Base-by-base conservation (phyloP, 2,329 filamentous ascomycete genomes). In the Cercospora janseana region DNA sequence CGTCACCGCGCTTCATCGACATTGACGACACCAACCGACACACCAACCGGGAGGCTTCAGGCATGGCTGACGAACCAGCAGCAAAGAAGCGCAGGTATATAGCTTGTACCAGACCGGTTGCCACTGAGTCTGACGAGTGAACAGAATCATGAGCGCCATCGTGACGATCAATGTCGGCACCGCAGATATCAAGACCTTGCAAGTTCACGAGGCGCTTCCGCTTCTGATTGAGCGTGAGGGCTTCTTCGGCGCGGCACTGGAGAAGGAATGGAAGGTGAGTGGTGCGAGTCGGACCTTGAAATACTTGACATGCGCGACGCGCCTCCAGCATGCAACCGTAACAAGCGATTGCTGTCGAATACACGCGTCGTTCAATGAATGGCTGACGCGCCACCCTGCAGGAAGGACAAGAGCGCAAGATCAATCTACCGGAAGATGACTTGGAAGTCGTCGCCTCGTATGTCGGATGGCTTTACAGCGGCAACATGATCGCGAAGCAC, bases 391-490 rank as follows among this genome's bases (percentile, higher is more conserved):
- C n/a, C n/a, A n/a, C n/a, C n/a, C n/a, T n/a, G 5, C 3, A 37
- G 15, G 46, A 49, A 23, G 46, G 37, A 2, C 37, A 31, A 9
- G 37, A 21, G 16, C 46, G 46, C 20, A 43, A 32, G n/a, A 41
- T 49, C 6, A 20, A 32, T 3, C 9, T 49, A 8, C 46, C 46
- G 7, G 46, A 43, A 2, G 37, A 49, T 4, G 13, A 32, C 1
- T 20, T 27, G 8, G 27, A 41, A 4, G 27, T 23, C 3, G 26
- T 43, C 18, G 13, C 18, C 3, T 13, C 2, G 3, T 57, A 50
- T 18, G 18, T 51, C 12, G 23, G 52, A 6, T 57, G 55, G 55
- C 40, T 55, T 5, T 53, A 46, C 32, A 27, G 18, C 26, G 26
- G 28, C 12, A 20, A 21, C 3, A n/a, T n/a, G n/a, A 27, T 47